Conservation (phyloP, 495 filamentous ascomycete genomes). For the Podospora bellae-mahoneyi region DNA sequence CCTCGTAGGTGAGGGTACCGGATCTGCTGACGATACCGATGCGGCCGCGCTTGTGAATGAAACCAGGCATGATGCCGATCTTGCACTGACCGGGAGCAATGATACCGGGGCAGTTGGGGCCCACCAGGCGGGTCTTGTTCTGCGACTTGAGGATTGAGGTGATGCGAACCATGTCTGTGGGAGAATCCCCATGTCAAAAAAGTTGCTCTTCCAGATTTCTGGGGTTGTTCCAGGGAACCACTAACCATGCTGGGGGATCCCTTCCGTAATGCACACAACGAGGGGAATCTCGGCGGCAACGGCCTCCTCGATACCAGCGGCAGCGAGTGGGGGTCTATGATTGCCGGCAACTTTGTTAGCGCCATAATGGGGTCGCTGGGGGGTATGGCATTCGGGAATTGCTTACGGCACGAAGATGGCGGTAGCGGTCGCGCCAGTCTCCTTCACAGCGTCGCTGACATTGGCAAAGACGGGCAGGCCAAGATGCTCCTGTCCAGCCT, state of each 20-base stretch:
- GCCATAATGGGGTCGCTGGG: background rate
- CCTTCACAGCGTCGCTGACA: slow-evolving; percentile 83
- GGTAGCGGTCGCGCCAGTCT: slow-evolving; percentile 85
- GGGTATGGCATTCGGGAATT: background rate
- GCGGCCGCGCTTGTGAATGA: slow-evolving; percentile 99
- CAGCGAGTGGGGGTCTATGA: slow-evolving; percentile 78
- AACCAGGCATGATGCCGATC: slow-evolving; percentile 99
- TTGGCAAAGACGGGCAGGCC: slow-evolving; percentile 90
- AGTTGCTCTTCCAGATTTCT: background rate
- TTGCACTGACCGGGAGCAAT: slow-evolving; percentile 98
- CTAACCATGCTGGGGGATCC: slow-evolving; percentile 93
- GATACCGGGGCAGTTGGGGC: slow-evolving; percentile 98
- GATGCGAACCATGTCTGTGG: slow-evolving; percentile 94
- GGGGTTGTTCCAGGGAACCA: slow-evolving; percentile 4
- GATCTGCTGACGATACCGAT: slow-evolving; percentile 98
- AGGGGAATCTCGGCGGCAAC: slow-evolving; percentile 87
- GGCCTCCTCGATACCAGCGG: slow-evolving; percentile 94
- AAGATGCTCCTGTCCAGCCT: slow-evolving; percentile 86
- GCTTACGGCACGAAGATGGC: slow-evolving; percentile 96
- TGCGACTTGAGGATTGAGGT: slow-evolving; percentile 98
- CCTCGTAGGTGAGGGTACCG: slow-evolving; percentile 98
- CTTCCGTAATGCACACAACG: slow-evolving; percentile 97
- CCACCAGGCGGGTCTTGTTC: slow-evolving; percentile 91
- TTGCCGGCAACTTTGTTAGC: background rate
- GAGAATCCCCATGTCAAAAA: slow-evolving; percentile 15